phyloP scores from a whole-genome alignment of 2,329 filamentous ascomycete species.

The Penicillium crustosum region DNA sequence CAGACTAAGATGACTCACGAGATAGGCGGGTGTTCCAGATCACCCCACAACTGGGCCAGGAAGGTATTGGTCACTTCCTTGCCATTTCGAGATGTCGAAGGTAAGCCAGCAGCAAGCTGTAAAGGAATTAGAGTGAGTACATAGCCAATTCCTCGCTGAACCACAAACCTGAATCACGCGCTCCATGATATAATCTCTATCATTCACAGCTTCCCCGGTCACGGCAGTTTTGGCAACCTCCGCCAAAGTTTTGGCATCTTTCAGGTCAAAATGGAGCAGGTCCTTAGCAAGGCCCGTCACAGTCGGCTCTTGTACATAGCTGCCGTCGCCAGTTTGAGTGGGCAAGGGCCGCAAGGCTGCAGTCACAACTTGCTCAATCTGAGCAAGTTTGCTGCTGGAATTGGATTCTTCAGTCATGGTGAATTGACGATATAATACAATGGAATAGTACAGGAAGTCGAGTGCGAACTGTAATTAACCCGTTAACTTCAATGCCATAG shows the following conservation, averaged over 20 bases:
- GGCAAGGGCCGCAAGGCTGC: slow-evolving; percentile 46
- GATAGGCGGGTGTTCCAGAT: slow-evolving; percentile 56
- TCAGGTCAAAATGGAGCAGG: slow-evolving; percentile 49
- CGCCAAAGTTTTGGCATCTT: slow-evolving; percentile 44
- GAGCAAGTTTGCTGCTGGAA: slow-evolving; percentile 37
- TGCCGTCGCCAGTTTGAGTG: slow-evolving; percentile 43
- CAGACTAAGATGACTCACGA: slow-evolving; percentile 35
- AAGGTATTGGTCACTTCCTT: slow-evolving; percentile 51
- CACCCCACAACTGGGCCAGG: slow-evolving; percentile 55
- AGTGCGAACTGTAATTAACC: background rate
- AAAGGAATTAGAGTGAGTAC: slow-evolving; percentile 1
- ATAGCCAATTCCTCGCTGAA: background rate
- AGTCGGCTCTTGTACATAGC: slow-evolving; percentile 38
- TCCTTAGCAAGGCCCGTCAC: slow-evolving; percentile 45
- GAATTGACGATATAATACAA: background rate
- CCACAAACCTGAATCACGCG: slow-evolving; percentile 49
- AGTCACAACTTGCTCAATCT: slow-evolving; percentile 42
- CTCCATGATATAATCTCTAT: slow-evolving; percentile 64
- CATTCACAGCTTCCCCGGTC: slow-evolving; percentile 57
- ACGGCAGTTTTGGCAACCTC: slow-evolving; percentile 44
- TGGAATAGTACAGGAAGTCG: background rate
- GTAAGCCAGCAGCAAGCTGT: slow-evolving; percentile 40
- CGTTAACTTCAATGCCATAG: background rate
- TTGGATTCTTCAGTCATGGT: slow-evolving; percentile 25
- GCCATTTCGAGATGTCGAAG: slow-evolving; percentile 35